A percentile compares a stretch with the other conserved stretches of the same genome.
phyloP scores from a whole-genome alignment of 495 filamentous ascomycete genomes.

The Poronia punctata region DNA sequence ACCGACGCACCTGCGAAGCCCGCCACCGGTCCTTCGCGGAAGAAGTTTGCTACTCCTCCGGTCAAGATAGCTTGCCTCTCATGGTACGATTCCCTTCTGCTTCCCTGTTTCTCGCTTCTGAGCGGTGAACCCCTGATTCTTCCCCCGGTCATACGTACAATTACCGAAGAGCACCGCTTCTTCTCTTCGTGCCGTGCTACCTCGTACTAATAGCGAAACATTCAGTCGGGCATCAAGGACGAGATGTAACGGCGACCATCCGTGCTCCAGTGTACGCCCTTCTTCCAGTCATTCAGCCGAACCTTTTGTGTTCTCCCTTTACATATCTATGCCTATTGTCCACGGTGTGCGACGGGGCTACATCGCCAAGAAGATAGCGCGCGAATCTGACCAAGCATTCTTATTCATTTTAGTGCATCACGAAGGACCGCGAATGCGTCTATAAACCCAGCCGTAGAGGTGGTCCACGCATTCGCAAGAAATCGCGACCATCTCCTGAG shows the following conservation, averaged over 20 bases:
- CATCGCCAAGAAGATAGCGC: neutral
- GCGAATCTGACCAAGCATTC: constrained; percentile 8
- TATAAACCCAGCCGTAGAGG: constrained; percentile 53
- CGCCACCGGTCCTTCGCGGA: constrained; percentile 16
- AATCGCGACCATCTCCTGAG: constrained; percentile 17
- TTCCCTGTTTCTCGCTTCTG: no score
- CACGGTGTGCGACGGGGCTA: constrained; percentile 2
- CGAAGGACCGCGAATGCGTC: constrained; percentile 46
- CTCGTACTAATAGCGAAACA: constrained; percentile 9
- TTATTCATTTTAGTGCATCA: constrained; percentile 44
- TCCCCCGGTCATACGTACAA: constrained; percentile 10
- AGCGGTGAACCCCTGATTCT: constrained; percentile 1
- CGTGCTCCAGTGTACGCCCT: constrained; percentile 49
- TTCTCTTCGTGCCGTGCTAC: constrained; percentile 10
- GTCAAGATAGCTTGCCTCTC: constrained; percentile 57
- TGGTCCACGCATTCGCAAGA: constrained; percentile 41
- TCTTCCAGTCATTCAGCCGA: constrained; percentile 1
- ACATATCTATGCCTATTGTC: neutral
- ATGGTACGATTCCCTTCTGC: constrained; percentile 39
- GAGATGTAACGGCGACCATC: constrained; percentile 51
- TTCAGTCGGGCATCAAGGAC: constrained; percentile 50
- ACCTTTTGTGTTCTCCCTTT: constrained; percentile 1
- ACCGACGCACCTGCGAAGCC: constrained; percentile 13
- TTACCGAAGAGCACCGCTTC: neutral
- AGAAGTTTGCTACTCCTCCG: constrained; percentile 45